Evolutionary conservation across 1,284 basidiomycete species (phyloP).

Genomic region (Apiotrichum siamense): DNA sequence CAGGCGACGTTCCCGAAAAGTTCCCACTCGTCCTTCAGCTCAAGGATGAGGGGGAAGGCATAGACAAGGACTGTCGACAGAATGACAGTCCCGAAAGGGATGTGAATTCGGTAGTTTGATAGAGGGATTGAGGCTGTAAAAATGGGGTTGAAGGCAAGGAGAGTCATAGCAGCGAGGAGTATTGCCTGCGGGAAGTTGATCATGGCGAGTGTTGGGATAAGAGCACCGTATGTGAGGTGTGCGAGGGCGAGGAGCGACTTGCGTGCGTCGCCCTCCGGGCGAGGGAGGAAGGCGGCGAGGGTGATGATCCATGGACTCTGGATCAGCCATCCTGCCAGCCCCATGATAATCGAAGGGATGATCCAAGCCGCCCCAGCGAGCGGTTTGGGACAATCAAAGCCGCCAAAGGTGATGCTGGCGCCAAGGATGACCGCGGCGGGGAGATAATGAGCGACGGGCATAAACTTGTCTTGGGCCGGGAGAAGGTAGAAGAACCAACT

Average conservation of each 20-base stretch:
- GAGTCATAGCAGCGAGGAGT: slow-evolving; percentile 58
- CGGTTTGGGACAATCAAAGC: slow-evolving; percentile 65
- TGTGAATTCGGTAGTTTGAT: not conserved
- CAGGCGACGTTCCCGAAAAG: slow-evolving; percentile 40
- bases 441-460: slow-evolving; percentile 83
- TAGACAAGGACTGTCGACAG: slow-evolving; percentile 1
- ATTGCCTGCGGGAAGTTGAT: slow-evolving; percentile 84
- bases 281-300: slow-evolving; percentile 12
- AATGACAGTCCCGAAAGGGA: not conserved
- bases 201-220: slow-evolving; percentile 75
- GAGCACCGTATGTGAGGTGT: slow-evolving; percentile 62
- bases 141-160: slow-evolving; percentile 29
- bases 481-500: slow-evolving; percentile 93
- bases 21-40: slow-evolving; percentile 35
- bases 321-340: slow-evolving; percentile 18
- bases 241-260: slow-evolving; percentile 23
- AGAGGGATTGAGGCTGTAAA: not conserved
- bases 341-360: slow-evolving; percentile 16
- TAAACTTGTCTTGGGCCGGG: slow-evolving; percentile 65
- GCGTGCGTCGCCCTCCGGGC: slow-evolving; percentile 56
- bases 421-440: slow-evolving; percentile 77
- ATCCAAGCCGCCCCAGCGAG: slow-evolving; percentile 51
- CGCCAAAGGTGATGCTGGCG: slow-evolving; percentile 72
- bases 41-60: slow-evolving; percentile 1
- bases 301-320: slow-evolving; percentile 21